Conservation (phyloP, 2,329 filamentous ascomycete genomes). For the Dryadomyces quercivorus region DNA sequence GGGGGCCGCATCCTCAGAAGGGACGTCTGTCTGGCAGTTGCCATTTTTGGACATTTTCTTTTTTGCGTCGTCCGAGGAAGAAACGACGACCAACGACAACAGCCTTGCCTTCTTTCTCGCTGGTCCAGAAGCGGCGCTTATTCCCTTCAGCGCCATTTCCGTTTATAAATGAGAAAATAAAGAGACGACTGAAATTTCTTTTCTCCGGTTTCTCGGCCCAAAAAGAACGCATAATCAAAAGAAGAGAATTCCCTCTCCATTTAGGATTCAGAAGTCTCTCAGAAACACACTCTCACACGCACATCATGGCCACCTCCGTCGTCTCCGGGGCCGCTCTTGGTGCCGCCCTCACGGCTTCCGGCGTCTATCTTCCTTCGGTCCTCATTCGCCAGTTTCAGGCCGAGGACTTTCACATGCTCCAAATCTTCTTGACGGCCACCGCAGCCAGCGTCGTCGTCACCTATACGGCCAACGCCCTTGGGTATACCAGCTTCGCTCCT, state of each 20-base stretch:
- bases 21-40: too few species aligned
- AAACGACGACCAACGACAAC: too few species aligned
- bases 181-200: too few species aligned
- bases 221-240: too few species aligned
- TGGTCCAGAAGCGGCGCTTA: too few species aligned
- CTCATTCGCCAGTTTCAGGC: slow-evolving; percentile 50
- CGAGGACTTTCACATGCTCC: slow-evolving; percentile 52
- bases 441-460: slow-evolving; percentile 43
- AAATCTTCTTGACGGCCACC: slow-evolving; percentile 50
- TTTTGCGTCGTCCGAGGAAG: too few species aligned
- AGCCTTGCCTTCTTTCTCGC: too few species aligned
- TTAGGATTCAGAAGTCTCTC: neutral
- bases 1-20: too few species aligned
- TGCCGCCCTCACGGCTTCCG: slow-evolving; percentile 45
- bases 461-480: slow-evolving; percentile 29
- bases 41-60: too few species aligned
- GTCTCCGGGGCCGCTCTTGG: slow-evolving; percentile 48
- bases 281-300: neutral
- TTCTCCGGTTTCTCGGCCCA: too few species aligned
- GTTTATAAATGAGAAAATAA: too few species aligned
- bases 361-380: slow-evolving; percentile 46
- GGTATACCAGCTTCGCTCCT: slow-evolving; percentile 30
- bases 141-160: too few species aligned
- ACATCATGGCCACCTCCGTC: slow-evolving; percentile 18
- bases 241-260: neutral